Percentiles rank a stretch among this genome's conserved stretches.
Conservation (phyloP, 179 eudicot species). For the Spinacia oleracea region DNA sequence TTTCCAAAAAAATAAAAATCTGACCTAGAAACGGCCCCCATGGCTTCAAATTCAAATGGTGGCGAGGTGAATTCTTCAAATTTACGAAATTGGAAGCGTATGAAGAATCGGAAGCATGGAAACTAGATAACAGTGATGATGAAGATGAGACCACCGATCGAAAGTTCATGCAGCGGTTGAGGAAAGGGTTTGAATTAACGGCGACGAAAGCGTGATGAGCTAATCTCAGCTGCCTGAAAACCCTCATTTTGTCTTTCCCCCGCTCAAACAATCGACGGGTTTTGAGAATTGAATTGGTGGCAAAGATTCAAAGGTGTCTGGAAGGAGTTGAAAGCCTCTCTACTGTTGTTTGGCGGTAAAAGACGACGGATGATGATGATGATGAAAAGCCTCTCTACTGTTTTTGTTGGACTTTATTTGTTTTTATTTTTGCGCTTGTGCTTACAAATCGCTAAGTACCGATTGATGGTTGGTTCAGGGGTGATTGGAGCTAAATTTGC, state of each 20-base stretch:
- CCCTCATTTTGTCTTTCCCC: neutral
- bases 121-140: neutral
- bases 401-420: too few species aligned
- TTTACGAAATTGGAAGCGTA: neutral
- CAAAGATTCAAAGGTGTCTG: too few species aligned
- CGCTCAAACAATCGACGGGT: too few species aligned
- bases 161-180: constrained; percentile 2
- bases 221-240: constrained; percentile 5
- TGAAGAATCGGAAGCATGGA: neutral
- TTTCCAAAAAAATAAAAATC: neutral
- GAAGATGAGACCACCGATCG: constrained; percentile 22
- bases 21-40: constrained; percentile 25
- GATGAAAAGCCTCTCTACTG: too few species aligned
- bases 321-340: too few species aligned
- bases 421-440: too few species aligned
- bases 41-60: constrained; percentile 6
- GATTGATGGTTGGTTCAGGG: too few species aligned
- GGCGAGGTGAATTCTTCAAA: neutral
- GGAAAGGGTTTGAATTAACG: neutral
- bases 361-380: too few species aligned
- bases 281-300: too few species aligned
- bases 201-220: neutral
- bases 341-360: too few species aligned
- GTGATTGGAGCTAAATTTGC: too few species aligned
- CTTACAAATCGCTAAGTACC: too few species aligned